Evolutionary conservation across 2,329 filamentous ascomycete species (phyloP).

Genomic region (Phaeophleospora eucalypticola): DNA sequence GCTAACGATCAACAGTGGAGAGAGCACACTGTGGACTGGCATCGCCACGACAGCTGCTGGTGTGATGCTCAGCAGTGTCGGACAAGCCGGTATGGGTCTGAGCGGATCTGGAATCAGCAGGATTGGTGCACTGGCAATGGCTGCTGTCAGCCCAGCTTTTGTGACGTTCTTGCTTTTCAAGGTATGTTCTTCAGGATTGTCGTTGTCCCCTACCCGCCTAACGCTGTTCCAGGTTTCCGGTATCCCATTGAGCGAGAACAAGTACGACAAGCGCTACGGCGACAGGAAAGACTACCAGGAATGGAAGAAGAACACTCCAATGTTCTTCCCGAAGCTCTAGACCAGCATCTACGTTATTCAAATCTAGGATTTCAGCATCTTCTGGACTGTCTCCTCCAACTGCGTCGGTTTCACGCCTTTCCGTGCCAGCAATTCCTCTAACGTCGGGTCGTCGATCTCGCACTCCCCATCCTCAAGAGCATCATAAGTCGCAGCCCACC

Average conservation of each 20-base stretch:
- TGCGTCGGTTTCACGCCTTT: constrained; percentile 35
- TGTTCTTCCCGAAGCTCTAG: constrained; percentile 59
- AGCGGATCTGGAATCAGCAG: constrained; percentile 42
- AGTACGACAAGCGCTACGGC: constrained; percentile 64
- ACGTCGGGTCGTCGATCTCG: constrained; percentile 38
- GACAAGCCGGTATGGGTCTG: constrained; percentile 56
- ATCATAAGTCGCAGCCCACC: constrained; percentile 47
- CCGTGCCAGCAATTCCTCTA: constrained; percentile 37
- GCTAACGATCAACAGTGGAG: constrained; percentile 43
- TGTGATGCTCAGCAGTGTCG: constrained; percentile 49
- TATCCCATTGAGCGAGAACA: constrained; percentile 62
- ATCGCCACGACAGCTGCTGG: constrained; percentile 59
- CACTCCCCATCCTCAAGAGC: constrained; percentile 42
- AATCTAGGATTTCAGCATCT: constrained; percentile 34
- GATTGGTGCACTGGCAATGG: constrained; percentile 47
- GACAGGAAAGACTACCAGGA: constrained; percentile 61
- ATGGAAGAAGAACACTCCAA: constrained; percentile 64
- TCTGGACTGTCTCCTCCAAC: constrained; percentile 38
- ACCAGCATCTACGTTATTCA: neutral
- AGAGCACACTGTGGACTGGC: constrained; percentile 65
- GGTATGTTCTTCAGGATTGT: constrained; percentile 39
- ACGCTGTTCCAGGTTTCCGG: constrained; percentile 42
- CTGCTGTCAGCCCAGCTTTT: constrained; percentile 60
- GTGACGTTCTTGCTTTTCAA: constrained; percentile 60
- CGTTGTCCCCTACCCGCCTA: constrained; percentile 5